Evolutionary conservation across 768 basidiomycete species (phyloP), one percentile per base, ranked within the genome.

Genomic region (Suillus weaverae): DNA sequence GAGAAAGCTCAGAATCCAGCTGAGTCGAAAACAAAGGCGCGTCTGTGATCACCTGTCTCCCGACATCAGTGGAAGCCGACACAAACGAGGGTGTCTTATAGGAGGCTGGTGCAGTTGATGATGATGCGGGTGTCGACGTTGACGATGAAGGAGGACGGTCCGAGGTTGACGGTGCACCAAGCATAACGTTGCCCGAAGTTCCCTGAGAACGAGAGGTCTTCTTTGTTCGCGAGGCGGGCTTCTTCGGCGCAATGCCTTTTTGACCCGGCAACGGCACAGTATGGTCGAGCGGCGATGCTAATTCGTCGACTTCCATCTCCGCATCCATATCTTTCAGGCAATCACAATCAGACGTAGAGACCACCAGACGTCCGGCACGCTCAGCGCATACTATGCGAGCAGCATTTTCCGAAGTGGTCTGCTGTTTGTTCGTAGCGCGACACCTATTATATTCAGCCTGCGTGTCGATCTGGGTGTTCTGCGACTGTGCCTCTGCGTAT

Each of bases 331-430:
- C 55, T 65, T 56, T 62, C n/a, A 30, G 5, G 11, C 30, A 32
- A 3, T 16, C 38, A n/a, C 33, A 22, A n/a, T 38, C 62, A 39
- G 60, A 14, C 22, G 30, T 43, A 8, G 60, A 7, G 18, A 33
- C 13, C 14, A 39, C 32, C 16, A 41, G 26, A 44, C 46, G 60
- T n/a, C 61, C 60, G 51, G 67, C 53, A 30, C 41, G 50, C 62
- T 74, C 65, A 20, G 72, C 70, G 38, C 66, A 70, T n/a, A n/a
- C n/a, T n/a, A 78, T 74, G 53, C 66, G 71, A 14, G 69, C 62
- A 7, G 72, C 75, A 43, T 73, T 70, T 54, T 79, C 74, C 9
- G 70, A 53, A 51, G 62, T 74, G 11, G 70, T 71, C 38, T 70
- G 77, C 48, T 69, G 72, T 65, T 78, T 79, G 18, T 26, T 61